phyloP scores from a whole-genome alignment of 495 filamentous ascomycete genomes.

The Annulohypoxylon nitens region DNA sequence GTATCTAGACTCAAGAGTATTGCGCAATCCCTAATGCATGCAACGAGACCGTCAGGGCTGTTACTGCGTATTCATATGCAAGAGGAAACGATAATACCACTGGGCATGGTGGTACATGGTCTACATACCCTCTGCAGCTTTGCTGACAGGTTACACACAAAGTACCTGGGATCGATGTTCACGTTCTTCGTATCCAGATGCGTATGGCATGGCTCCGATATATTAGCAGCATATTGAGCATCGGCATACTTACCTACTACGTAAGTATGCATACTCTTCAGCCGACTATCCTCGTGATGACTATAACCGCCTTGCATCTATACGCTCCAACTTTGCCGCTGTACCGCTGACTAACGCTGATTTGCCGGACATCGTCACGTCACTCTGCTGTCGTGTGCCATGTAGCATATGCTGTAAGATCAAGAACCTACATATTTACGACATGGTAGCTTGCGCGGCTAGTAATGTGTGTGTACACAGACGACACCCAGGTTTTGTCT shows the following conservation, averaged over 20 bases:
- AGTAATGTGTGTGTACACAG: conserved; percentile 7
- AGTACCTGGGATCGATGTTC: too few species aligned
- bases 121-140: neutral
- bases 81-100: conserved; percentile 3
- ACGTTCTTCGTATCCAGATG: conserved; percentile 3
- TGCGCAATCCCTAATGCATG: conserved; percentile 20
- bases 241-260: conserved; percentile 3
- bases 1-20: conserved; percentile 13
- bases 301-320: conserved; percentile 14
- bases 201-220: neutral
- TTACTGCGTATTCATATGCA: neutral
- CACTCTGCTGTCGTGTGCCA: conserved; percentile 32
- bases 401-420: conserved; percentile 21
- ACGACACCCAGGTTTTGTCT: neutral
- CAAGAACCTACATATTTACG: conserved; percentile 13
- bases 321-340: conserved; percentile 6
- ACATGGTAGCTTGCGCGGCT: conserved; percentile 30
- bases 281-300: conserved; percentile 6
- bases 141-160: conserved; percentile 18
- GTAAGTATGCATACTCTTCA: conserved; percentile 4
- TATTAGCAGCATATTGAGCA: neutral
- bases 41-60: neutral
- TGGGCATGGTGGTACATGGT: neutral
- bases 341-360: conserved; percentile 5
- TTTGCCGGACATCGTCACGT: conserved; percentile 36